A percentile compares a stretch with the other conserved stretches of the same genome.
Evolutionary conservation across 805 yeast genomes (phyloP).

Genomic region (Barnettozyma sucrosica): DNA sequence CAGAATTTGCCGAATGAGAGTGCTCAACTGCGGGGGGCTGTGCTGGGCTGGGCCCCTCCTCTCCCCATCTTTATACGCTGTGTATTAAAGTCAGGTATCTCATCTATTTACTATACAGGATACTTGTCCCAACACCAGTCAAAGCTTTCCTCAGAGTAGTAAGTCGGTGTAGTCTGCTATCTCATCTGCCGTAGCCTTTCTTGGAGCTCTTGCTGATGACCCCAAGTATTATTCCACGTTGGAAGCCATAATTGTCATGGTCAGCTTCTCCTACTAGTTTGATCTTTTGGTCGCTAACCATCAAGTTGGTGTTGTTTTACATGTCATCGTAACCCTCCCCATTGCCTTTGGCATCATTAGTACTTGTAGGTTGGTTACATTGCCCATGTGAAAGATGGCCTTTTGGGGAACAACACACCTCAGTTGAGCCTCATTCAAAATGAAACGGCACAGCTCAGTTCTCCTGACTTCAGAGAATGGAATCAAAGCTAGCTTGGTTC

Average conservation of each 20-base stretch:
- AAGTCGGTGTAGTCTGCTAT: not conserved
- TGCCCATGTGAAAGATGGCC: not conserved
- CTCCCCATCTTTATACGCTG: not conserved
- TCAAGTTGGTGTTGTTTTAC: not conserved
- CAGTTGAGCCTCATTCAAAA: not conserved
- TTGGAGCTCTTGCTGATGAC: not conserved
- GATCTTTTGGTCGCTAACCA: not conserved
- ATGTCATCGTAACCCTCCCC: not conserved
- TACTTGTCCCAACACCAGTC: not conserved
- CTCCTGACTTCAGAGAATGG: not conserved
- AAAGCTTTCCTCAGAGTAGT: not conserved
- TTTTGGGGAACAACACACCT: not conserved
- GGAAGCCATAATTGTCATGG: not conserved
- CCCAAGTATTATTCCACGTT: not conserved
- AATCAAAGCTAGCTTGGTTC: not conserved
- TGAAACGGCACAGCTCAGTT: not conserved
- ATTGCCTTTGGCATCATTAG: not conserved
- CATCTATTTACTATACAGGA: not conserved
- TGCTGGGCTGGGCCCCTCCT: not conserved
- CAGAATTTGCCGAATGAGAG: conserved; percentile 42
- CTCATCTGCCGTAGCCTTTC: not conserved
- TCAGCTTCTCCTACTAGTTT: not conserved
- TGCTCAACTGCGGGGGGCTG: not conserved
- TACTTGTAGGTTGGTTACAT: not conserved
- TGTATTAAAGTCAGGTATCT: not conserved